Evolutionary conservation across 768 basidiomycete genomes (phyloP).

Genomic region (Flagelloscypha sp.): DNA sequence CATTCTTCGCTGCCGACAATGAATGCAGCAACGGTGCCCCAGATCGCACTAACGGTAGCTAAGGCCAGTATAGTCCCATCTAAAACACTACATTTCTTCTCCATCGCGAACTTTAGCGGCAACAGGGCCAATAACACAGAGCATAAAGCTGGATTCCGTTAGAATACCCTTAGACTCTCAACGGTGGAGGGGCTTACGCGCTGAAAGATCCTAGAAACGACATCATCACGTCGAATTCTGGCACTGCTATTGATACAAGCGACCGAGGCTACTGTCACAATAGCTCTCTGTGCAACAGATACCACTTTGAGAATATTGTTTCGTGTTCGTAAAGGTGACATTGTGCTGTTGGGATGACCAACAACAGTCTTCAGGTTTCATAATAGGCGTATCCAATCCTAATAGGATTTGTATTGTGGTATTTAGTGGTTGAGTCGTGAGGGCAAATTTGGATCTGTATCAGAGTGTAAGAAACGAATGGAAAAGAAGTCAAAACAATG

Average conservation of each 20-base stretch:
- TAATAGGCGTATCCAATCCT: slow-evolving; percentile 50
- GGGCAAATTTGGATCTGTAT: slow-evolving; percentile 75
- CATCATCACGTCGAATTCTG: slow-evolving; percentile 78
- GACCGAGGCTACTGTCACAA: slow-evolving; percentile 53
- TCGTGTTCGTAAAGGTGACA: no score
- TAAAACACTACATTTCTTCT: slow-evolving; percentile 35
- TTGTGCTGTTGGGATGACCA: no score
- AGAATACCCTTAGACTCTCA: no score
- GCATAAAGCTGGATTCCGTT: no score
- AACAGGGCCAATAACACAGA: slow-evolving; percentile 74
- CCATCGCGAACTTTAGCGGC: slow-evolving; percentile 58
- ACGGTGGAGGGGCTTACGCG: no score
- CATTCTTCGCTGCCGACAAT: slow-evolving; percentile 20
- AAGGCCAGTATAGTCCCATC: slow-evolving; percentile 49
- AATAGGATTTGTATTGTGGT: slow-evolving; percentile 74
- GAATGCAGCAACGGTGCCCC: slow-evolving; percentile 70
- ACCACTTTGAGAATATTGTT: slow-evolving; percentile 12
- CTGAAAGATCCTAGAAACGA: slow-evolving; percentile 89
- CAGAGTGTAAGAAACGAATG: slow-evolving; percentile 11
- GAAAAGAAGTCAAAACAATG: not conserved
- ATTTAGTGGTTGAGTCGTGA: slow-evolving; percentile 77
- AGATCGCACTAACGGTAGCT: slow-evolving; percentile 59
- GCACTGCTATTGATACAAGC: slow-evolving; percentile 65
- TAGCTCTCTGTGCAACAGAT: slow-evolving; percentile 50
- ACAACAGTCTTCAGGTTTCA: no score